phyloP scores from a whole-genome alignment of 2,329 filamentous ascomycete genomes.

The Clarireedia hainanense region DNA sequence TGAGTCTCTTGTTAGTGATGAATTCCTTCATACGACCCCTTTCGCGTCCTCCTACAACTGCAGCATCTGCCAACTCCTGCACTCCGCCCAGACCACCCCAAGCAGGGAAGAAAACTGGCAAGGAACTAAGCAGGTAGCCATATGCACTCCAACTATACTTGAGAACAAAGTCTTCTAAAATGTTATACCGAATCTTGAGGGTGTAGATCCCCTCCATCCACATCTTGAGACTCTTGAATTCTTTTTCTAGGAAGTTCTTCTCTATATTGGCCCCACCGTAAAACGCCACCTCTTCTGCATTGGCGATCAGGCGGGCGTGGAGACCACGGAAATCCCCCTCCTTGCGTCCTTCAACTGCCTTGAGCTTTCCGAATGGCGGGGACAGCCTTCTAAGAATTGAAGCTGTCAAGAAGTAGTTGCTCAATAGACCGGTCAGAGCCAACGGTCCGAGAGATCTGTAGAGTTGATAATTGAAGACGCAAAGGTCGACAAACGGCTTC shows the following conservation, averaged over 20 bases:
- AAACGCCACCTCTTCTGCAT: constrained; percentile 95
- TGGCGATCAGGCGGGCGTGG: constrained; percentile 87
- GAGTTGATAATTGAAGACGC: constrained; percentile 97
- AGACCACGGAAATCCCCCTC: constrained; percentile 92
- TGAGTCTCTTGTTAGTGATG: constrained; percentile 96
- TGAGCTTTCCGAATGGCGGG: constrained; percentile 92
- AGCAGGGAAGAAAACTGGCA: constrained; percentile 88
- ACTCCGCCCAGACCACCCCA: constrained; percentile 81
- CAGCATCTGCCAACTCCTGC: constrained; percentile 52
- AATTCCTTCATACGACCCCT: constrained; percentile 94
- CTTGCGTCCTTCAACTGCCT: constrained; percentile 88
- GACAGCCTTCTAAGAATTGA: constrained; percentile 82
- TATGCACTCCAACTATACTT: constrained; percentile 99
- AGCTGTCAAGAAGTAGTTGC: constrained; percentile 91
- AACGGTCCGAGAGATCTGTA: constrained; percentile 85
- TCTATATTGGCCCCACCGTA: constrained; percentile 95
- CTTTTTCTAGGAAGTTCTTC: constrained; percentile 81
- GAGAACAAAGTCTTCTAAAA: constrained; percentile 94
- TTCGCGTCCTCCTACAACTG: constrained; percentile 54
- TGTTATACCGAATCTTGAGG: constrained; percentile 96
- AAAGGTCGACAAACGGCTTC: constrained; percentile 95
- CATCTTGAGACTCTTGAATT: constrained; percentile 84
- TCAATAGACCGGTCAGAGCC: constrained; percentile 75
- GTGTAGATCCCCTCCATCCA: constrained; percentile 99
- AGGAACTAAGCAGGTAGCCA: constrained; percentile 84